Evolutionary conservation across 345 rosid genomes (phyloP), one percentile per base, ranked within the genome.

Genomic region (Zanthoxylum bungeanum): DNA sequence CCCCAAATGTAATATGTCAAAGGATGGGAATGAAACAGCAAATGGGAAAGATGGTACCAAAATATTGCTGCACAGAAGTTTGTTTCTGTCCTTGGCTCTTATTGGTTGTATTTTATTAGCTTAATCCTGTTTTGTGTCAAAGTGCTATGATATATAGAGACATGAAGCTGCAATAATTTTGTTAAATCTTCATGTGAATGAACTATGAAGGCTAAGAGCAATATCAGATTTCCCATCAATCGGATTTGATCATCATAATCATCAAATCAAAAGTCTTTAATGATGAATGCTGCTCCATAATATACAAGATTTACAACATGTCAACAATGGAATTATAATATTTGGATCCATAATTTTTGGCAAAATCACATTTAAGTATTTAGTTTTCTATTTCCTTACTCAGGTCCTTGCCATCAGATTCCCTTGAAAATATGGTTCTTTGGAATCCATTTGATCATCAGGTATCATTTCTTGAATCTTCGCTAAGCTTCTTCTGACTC

Each of bases 401-500:
- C 16, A 19, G 19, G 2, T 44, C 49, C 1, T 12, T 42, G 17
- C 5, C 47, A 14, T 42, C 47, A 12, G 47, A 8, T 44, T 7
- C 49, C 19, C 49, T 4, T n/a, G n/a, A n/a, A n/a, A n/a, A n/a
- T n/a, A 47, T 6, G 59, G 50, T 39, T 80, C 89, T 19, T 49
- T 85, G 57, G 86, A 81, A 6, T 80, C 83, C 31, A 75, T 79
- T 39, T 91, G 98, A 70, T 84, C 88, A 53, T 51, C 76, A 57
- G 77, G 77, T 82, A 83, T 17, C 33, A 0, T 39, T n/a, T 36
- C 37, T 65, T 12, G 68, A 40, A 62, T n/a, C 28, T 39, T 3
- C 3, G 27, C 11, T 2, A 14, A 16, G n/a, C n/a, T 11, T 1
- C 39, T 40, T 64, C 39, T 28, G 17, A 44, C 19, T 44, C 5